These are phyloP conservation scores for Leishmania arabica DNA, from an alignment of 208 protist species.

Conservation along the genomic window DNA sequence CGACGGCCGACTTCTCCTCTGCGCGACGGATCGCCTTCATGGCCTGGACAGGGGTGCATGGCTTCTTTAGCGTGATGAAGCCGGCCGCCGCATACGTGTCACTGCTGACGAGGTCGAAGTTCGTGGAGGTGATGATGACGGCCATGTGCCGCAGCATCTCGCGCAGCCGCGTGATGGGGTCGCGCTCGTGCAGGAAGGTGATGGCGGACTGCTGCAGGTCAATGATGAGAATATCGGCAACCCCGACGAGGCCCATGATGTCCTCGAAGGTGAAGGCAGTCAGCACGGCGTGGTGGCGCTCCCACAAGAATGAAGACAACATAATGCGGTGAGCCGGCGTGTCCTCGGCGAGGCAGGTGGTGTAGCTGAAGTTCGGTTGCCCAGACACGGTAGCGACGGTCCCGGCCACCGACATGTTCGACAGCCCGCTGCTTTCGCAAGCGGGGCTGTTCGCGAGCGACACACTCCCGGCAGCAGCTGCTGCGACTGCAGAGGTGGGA, in stretches of 20 bases:
- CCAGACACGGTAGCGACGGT: constrained; percentile 1
- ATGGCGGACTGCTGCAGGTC: constrained; percentile 83
- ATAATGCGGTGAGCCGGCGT: constrained; percentile 84
- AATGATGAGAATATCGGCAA: constrained; percentile 89
- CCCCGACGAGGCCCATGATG: constrained; percentile 64
- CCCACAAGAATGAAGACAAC: constrained; percentile 88
- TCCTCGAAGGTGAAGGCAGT: constrained; percentile 73
- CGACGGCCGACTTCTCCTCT: constrained; percentile 74
- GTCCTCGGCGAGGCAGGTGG: constrained; percentile 86
- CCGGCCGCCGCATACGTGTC: constrained; percentile 79
- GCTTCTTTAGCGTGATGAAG: constrained; percentile 87
- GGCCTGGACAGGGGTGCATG: constrained; percentile 78
- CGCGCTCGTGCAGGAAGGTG: constrained; percentile 33
- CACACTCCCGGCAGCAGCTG: constrained; percentile 13
- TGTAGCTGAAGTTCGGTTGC: constrained; percentile 65
- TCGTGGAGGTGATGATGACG: constrained; percentile 71
- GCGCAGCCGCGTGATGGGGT: constrained; percentile 73
- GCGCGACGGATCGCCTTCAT: constrained; percentile 69
- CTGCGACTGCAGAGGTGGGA: not conserved
- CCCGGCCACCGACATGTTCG: constrained; percentile 3
- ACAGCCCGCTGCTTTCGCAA: constrained; percentile 11
- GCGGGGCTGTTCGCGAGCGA: constrained; percentile 13
- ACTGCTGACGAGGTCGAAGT: constrained; percentile 57
- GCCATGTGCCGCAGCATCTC: constrained; percentile 83
- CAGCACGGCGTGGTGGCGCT: constrained; percentile 86